Conservation (phyloP, 1,139 yeast genomes). For the Hyphopichia burtonii region DNA sequence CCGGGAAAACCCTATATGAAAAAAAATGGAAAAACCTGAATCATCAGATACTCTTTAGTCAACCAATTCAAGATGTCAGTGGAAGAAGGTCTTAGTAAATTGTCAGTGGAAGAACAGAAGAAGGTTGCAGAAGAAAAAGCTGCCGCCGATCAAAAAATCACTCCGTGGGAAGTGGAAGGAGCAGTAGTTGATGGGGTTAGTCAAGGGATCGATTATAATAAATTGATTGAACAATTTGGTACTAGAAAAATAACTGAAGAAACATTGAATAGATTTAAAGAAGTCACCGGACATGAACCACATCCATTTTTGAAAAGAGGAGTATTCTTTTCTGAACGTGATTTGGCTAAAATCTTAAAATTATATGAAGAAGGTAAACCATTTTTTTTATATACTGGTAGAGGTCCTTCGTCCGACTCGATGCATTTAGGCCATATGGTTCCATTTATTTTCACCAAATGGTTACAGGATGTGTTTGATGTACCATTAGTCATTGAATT, state of each 20-base stretch:
- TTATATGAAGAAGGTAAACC: conserved; percentile 93
- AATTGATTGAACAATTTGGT: conserved; percentile 84
- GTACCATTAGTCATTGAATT: conserved; percentile 94
- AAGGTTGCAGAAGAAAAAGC: conserved; percentile 10
- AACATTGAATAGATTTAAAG: conserved; percentile 70
- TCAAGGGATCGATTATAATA: conserved; percentile 87
- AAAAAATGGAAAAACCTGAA: no score
- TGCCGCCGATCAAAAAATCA: conserved; percentile 65
- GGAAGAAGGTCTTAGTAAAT: background rate
- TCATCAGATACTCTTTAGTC: background rate
- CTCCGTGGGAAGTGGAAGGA: conserved; percentile 99
- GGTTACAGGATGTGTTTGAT: conserved; percentile 98
- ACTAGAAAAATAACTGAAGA: conserved; percentile 72
- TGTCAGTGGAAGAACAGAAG: conserved; percentile 12
- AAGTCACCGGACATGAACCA: conserved; percentile 88
- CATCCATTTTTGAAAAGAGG: conserved; percentile 92
- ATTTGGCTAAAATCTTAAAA: conserved; percentile 74
- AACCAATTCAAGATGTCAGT: background rate
- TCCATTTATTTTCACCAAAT: conserved; percentile 92
- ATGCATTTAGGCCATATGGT: conserved; percentile 98
- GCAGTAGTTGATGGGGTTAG: conserved; percentile 93
- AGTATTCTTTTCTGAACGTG: conserved; percentile 90
- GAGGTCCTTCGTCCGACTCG: conserved; percentile 95
- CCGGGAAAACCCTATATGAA: no score
- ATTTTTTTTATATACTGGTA: conserved; percentile 93